Evolutionary conservation across 345 rosid species (phyloP).

Genomic region (Salix brachista): DNA sequence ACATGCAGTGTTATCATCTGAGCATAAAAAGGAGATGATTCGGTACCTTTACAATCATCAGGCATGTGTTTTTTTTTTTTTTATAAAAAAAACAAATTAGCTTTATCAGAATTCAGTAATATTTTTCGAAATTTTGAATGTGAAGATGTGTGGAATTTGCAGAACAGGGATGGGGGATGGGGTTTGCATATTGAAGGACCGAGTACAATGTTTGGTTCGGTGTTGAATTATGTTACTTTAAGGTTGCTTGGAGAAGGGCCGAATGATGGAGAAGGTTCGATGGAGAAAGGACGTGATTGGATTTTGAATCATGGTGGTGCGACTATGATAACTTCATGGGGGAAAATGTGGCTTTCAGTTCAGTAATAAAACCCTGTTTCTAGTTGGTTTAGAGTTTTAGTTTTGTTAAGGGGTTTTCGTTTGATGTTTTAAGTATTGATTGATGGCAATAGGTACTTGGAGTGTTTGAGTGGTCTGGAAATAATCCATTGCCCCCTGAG

Average conservation of each 20-base stretch:
- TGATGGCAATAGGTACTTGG: conserved; percentile 69
- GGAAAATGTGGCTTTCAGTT: conserved; percentile 99
- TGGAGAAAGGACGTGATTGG: conserved; percentile 87
- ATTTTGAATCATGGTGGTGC: conserved; percentile 90
- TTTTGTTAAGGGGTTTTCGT: conserved; percentile 8
- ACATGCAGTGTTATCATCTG: conserved; percentile 68
- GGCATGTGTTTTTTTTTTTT: conserved; percentile 32
- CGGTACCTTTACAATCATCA: conserved; percentile 93
- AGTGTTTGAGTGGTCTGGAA: conserved; percentile 93
- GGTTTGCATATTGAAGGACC: conserved; percentile 98
- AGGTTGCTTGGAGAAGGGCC: conserved; percentile 96
- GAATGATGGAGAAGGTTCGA: conserved; percentile 72
- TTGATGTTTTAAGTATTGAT: conserved; percentile 22
- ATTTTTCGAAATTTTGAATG: background rate
- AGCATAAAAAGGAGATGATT: conserved; percentile 70
- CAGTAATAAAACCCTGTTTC: conserved; percentile 18
- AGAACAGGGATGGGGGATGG: conserved; percentile 98
- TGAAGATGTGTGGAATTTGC: conserved; percentile 22
- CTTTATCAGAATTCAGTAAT: background rate
- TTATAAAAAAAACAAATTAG: background rate
- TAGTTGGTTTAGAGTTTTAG: background rate
- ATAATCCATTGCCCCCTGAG: conserved; percentile 97
- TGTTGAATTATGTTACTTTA: conserved; percentile 71
- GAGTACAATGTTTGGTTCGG: conserved; percentile 97
- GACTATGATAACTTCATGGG: conserved; percentile 87